Base-by-base conservation (phyloP, 2,329 filamentous ascomycete genomes). In the Talaromyces verruculosus region DNA sequence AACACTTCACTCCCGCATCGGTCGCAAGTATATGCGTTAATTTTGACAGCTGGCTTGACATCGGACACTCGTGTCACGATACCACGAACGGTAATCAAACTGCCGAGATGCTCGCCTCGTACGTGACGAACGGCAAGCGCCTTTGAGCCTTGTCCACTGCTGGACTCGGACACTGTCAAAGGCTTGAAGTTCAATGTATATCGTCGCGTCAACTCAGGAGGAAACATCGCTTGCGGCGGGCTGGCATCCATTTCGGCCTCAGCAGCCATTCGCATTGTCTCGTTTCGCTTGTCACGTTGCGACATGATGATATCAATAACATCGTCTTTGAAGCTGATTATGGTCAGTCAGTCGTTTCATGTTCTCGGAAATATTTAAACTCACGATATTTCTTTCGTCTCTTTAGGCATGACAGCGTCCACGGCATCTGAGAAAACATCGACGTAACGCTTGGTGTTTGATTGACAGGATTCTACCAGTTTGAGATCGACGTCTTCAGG, bases 161-260 rank as follows among this genome's bases (percentile, higher is more conserved):
- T 88, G 33, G 90, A 89, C 7, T 85, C 84, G 8, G 89, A 88
- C 3, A 89, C 86, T n/a, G 91, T 91, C 68, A 91, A 85, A 22
- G 95, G 94, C 82, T 96, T 97, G 84, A 99, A 97, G 76, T 96
- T 94, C 66, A 99, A 87, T 0, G 93, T 96, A 80, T 99, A 99
- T 76, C 95, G 88, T 67, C 95, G 89, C 5, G 92, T 97, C 63
- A 99, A 87, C 74, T 96, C 92, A 7, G 94, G 88, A 17, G 95
- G 96, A 75, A 98, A 99, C 70, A 93, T 89, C 64, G 92, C 88
- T 62, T 91, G 87, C 22, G 89, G 84, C 30, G 88, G 78, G 3
- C 86, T 85, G 6, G 88, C 84, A 76, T 93, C 87, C 73, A 85
- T 81, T 70, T 85, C 84, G 64, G 85, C 84, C 71, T 91, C 89